Conservation (phyloP, 805 yeast genomes). For the Isabelozyma gotoi region DNA sequence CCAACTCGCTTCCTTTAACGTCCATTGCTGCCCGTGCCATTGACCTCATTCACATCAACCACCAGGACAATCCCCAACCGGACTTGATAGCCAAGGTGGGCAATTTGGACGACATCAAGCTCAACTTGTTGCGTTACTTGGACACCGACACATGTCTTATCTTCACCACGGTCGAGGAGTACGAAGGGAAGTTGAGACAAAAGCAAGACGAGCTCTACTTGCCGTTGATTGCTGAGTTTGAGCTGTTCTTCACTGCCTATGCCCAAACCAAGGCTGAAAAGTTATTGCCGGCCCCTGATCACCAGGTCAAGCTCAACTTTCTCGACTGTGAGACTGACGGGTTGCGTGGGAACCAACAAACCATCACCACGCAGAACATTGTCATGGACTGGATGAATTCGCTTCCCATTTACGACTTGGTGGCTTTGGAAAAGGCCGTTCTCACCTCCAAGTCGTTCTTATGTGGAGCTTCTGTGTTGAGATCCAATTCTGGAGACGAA, state of each 20-base stretch:
- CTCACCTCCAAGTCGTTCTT: constrained; percentile 83
- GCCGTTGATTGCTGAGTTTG: constrained; percentile 71
- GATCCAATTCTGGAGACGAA: constrained; percentile 38
- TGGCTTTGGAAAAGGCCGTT: constrained; percentile 88
- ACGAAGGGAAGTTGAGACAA: constrained; percentile 74
- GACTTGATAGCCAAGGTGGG: constrained; percentile 64
- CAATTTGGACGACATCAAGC: constrained; percentile 53
- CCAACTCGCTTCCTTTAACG: constrained; percentile 82
- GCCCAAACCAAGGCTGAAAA: constrained; percentile 24
- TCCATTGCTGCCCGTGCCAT: constrained; percentile 84
- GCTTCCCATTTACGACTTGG: constrained; percentile 73
- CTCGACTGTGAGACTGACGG: constrained; percentile 85
- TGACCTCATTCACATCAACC: constrained; percentile 51
- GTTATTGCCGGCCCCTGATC: constrained; percentile 18
- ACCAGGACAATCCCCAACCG: constrained; percentile 23
- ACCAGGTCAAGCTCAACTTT: constrained; percentile 44
- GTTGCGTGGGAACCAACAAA: constrained; percentile 76
- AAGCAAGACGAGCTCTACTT: constrained; percentile 78
- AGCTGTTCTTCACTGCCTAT: constrained; percentile 50
- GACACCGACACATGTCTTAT: constrained; percentile 94
- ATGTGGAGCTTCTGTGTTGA: constrained; percentile 69
- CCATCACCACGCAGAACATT: constrained; percentile 54
- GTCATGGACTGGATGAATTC: constrained; percentile 64
- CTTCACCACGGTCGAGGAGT: constrained; percentile 77
- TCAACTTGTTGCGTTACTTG: constrained; percentile 70